Percentiles rank a stretch among this genome's conserved stretches.
Conservation (phyloP, 345 rosid genomes). For the Ailanthus altissimus region DNA sequence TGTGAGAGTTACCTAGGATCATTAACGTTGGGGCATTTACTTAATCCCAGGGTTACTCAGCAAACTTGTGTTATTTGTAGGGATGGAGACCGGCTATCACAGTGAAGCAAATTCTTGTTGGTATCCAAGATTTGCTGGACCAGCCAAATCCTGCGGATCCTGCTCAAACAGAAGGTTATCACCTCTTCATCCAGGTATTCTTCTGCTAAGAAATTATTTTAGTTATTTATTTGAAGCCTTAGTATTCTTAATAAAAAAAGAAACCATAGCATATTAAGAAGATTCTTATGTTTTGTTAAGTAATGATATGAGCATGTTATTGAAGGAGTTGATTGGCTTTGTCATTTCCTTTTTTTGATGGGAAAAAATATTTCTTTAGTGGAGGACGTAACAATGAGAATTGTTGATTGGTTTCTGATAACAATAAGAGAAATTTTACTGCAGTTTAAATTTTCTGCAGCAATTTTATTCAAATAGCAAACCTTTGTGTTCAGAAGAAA, state of each 20-base stretch:
- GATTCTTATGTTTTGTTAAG: neutral
- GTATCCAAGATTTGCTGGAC: constrained; percentile 88
- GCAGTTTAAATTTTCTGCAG: neutral
- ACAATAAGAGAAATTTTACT: neutral
- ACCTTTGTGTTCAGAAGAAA: neutral
- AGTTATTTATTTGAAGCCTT: neutral
- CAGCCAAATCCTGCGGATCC: constrained; percentile 86
- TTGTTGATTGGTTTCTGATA: neutral
- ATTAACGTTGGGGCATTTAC: neutral
- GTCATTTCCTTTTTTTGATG: neutral
- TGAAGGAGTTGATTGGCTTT: neutral
- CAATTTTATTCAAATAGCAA: neutral
- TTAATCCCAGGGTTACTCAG: neutral
- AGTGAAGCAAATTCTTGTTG: constrained; percentile 88
- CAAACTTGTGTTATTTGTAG: constrained; percentile 31
- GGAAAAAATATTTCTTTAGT: neutral
- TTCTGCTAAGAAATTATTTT: neutral
- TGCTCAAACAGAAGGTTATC: constrained; percentile 92
- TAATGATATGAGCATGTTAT: neutral
- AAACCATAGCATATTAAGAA: neutral
- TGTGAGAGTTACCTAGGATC: neutral
- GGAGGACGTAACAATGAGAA: neutral
- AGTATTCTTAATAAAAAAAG: neutral
- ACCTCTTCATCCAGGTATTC: constrained; percentile 82
- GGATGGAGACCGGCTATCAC: constrained; percentile 97